Evolutionary conservation across 306 rosid genomes (phyloP).

Genomic region (Chamaecrista fasciculata): DNA sequence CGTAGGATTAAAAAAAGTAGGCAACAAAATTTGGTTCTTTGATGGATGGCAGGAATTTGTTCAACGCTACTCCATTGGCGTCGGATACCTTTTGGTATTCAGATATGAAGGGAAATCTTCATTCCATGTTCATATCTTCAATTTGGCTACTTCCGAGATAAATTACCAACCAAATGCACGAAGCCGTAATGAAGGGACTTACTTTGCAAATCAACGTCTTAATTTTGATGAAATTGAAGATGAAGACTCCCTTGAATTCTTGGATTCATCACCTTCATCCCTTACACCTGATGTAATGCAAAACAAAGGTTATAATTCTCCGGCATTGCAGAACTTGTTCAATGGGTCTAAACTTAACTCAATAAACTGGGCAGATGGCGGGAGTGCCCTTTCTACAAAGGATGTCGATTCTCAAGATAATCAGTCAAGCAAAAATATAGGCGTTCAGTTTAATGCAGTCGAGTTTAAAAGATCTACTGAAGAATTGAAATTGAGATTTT

Average conservation of each 20-base stretch:
- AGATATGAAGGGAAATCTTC: constrained; percentile 75
- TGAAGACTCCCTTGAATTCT: constrained; percentile 56
- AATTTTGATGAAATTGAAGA: constrained; percentile 84
- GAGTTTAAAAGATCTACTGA: constrained; percentile 74
- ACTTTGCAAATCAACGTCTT: constrained; percentile 41
- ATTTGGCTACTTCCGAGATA: constrained; percentile 71
- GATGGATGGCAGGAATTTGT: constrained; percentile 88
- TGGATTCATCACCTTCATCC: constrained; percentile 41
- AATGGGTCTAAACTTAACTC: constrained; percentile 67
- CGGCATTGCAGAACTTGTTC: constrained; percentile 69
- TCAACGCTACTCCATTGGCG: constrained; percentile 61
- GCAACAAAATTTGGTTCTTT: constrained; percentile 64
- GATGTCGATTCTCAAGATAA: constrained; percentile 42
- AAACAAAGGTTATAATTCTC: constrained; percentile 53
- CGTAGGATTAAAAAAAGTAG: constrained; percentile 62
- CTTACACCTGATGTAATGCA: constrained; percentile 39
- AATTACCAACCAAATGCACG: constrained; percentile 54
- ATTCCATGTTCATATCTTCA: constrained; percentile 67
- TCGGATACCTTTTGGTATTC: constrained; percentile 75
- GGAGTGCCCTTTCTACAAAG: constrained; percentile 45
- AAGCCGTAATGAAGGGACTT: constrained; percentile 43
- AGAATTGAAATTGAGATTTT: constrained; percentile 48
- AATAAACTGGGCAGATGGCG: constrained; percentile 59
- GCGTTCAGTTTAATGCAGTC: constrained; percentile 63
- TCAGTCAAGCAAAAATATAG: constrained; percentile 52